Percentiles rank a stretch among this genome's conserved stretches.
phyloP scores from a whole-genome alignment of 768 basidiomycete species.

The Porpolomopsis calyptriformis region DNA sequence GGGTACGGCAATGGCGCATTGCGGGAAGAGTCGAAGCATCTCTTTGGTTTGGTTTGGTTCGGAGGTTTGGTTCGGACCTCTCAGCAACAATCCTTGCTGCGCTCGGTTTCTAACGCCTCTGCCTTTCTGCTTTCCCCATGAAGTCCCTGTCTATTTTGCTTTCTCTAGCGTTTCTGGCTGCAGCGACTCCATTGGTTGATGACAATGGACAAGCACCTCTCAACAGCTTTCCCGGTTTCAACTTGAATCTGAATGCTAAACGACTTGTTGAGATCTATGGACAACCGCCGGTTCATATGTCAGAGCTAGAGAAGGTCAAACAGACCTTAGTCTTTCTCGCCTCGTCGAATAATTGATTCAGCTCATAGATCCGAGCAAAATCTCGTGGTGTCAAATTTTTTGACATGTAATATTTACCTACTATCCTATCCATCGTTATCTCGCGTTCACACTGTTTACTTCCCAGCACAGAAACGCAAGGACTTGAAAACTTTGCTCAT shows the following conservation, averaged over 20 bases:
- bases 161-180: slow-evolving; percentile 32
- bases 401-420: slow-evolving; percentile 53
- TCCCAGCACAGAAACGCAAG: slow-evolving; percentile 62
- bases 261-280: slow-evolving; percentile 72
- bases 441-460: slow-evolving; percentile 11
- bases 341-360: slow-evolving; percentile 5
- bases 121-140: slow-evolving; percentile 22
- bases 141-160: slow-evolving; percentile 37
- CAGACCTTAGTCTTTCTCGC: neutral
- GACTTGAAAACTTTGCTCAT: slow-evolving; percentile 36
- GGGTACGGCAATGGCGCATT: neutral
- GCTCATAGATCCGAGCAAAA: slow-evolving; percentile 60
- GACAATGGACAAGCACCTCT: slow-evolving; percentile 28
- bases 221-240: slow-evolving; percentile 41
- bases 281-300: slow-evolving; percentile 64
- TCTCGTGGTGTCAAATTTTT: slow-evolving; percentile 74
- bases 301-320: slow-evolving; percentile 79
- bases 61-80: neutral
- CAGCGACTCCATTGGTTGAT: slow-evolving; percentile 29
- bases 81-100: neutral
- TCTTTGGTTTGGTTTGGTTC: neutral
- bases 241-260: slow-evolving; percentile 58
- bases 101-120: neutral
- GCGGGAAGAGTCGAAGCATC: neutral
- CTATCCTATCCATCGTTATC: slow-evolving; percentile 5